Evolutionary conservation across 164 flowering plant species (phyloP), one percentile per base, ranked within the genome.

Genomic region (Chloranthus sessilifolius): DNA sequence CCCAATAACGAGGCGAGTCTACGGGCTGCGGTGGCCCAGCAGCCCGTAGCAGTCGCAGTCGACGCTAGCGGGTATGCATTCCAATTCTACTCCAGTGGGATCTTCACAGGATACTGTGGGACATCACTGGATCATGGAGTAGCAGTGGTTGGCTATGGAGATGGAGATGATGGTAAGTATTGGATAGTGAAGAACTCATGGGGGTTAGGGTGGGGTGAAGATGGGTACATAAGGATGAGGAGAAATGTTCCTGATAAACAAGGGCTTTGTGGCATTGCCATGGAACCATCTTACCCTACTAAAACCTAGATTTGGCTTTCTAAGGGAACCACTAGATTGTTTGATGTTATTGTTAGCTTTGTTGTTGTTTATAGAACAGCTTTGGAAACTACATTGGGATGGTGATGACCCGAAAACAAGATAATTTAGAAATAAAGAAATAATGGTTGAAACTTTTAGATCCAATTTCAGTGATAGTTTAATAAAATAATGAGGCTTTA

Each of bases 241-340:
- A 37, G 31, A 26, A 46, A 25, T 6, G 44, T 24, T 2, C 22
- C 2, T 4, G 46, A 2, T 7, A 16, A 1, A 24, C 9, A 9
- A n/a, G 56, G 56, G 26, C 9, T 39, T 15, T 52, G 56, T 25
- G 56, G 56, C 14, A 52, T 52, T n/a, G 45, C 46, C 34, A 52
- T 26, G 46, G 5, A 12, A 17, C 34, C 56, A 1, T 39, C 34
- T 16, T 52, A 38, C 34, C 56, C 56, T 19, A n/a, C n/a, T n/a
- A n/a, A n/a, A n/a, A n/a, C n/a, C n/a, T n/a, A n/a, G n/a, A n/a
- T n/a, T n/a, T n/a, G n/a, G n/a, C n/a, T n/a, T n/a, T n/a, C n/a
- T n/a, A n/a, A n/a, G n/a, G n/a, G n/a, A n/a, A n/a, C n/a, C n/a
- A n/a, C n/a, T n/a, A n/a, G n/a, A n/a, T n/a, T n/a, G n/a, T n/a